phyloP scores from a whole-genome alignment of 768 basidiomycete genomes.

The Serendipita sp. region DNA sequence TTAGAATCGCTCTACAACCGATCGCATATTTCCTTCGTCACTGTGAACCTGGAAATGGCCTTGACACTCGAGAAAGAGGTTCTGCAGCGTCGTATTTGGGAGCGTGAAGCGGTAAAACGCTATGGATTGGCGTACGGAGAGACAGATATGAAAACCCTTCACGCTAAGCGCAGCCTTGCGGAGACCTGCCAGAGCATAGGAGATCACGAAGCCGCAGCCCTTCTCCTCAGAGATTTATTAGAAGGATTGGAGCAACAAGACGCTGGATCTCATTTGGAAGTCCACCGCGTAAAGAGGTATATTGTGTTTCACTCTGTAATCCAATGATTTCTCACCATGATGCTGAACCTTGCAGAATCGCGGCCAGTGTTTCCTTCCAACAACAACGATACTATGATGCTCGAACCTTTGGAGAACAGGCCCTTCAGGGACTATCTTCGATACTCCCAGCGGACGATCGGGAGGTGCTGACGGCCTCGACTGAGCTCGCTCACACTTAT shows the following conservation, averaged over 20 bases:
- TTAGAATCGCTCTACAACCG: not conserved
- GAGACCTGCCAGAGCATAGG: not conserved
- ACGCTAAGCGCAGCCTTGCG: not conserved
- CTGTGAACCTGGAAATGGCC: not conserved
- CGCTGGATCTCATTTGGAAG: too few relatives aligned
- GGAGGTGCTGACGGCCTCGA: not conserved
- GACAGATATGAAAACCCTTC: not conserved
- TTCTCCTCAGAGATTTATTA: too few relatives aligned
- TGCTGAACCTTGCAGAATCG: too few relatives aligned
- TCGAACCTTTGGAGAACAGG: not conserved
- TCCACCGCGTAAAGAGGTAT: too few relatives aligned
- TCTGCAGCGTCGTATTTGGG: not conserved
- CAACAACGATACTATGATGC: too few relatives aligned
- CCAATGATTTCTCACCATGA: too few relatives aligned
- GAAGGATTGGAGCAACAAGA: too few relatives aligned
- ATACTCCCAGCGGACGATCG: not conserved
- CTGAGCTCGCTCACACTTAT: not conserved
- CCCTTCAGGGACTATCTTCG: too few relatives aligned
- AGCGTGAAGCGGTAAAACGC: not conserved
- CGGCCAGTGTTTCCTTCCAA: too few relatives aligned
- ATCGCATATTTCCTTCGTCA: not conserved
- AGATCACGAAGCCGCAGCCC: too few relatives aligned
- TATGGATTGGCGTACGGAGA: not conserved
- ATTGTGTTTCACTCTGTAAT: too few relatives aligned
- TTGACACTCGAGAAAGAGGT: not conserved